Percentiles rank a stretch among this genome's conserved stretches.
Evolutionary conservation across 192 early-diverging fungal genomes (phyloP).

Genomic region (Bifiguratus adelaidae): DNA sequence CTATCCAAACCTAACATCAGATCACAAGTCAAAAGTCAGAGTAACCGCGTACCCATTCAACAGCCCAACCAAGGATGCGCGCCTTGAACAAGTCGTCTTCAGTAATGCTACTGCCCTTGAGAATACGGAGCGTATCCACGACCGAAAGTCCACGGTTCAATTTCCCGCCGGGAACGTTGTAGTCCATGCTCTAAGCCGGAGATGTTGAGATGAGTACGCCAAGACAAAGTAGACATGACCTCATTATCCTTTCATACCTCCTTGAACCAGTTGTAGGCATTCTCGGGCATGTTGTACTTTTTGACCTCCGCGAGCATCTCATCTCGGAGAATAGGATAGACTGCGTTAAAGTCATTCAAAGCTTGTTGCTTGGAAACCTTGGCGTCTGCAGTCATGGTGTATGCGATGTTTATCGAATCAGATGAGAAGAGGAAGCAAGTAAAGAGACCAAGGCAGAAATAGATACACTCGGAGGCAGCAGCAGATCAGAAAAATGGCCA

Average conservation of each 20-base stretch:
- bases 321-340: slow-evolving; percentile 61
- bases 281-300: slow-evolving; percentile 54
- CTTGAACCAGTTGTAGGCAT: slow-evolving; percentile 55
- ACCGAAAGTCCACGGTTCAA: slow-evolving; percentile 98
- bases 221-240: slow-evolving; percentile 4
- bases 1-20: slow-evolving; percentile 28
- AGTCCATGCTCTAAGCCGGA: slow-evolving; percentile 24
- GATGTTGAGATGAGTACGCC: neutral
- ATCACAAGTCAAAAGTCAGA: neutral
- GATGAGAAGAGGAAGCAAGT: too few species aligned
- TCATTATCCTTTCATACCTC: slow-evolving; percentile 32
- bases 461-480: too few species aligned
- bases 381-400: slow-evolving; percentile 6
- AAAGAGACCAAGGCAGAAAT: too few species aligned
- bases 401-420: too few species aligned
- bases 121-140: slow-evolving; percentile 73
- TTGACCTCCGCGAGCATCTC: slow-evolving; percentile 68
- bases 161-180: slow-evolving; percentile 70
- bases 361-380: slow-evolving; percentile 22
- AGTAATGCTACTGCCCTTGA: slow-evolving; percentile 63
- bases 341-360: slow-evolving; percentile 54
- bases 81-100: slow-evolving; percentile 78
- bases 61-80: slow-evolving; percentile 86
- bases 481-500: too few species aligned
- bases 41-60: slow-evolving; percentile 65